Conservation (phyloP, 169 alveolate species). For the Besnoitia besnoiti region DNA sequence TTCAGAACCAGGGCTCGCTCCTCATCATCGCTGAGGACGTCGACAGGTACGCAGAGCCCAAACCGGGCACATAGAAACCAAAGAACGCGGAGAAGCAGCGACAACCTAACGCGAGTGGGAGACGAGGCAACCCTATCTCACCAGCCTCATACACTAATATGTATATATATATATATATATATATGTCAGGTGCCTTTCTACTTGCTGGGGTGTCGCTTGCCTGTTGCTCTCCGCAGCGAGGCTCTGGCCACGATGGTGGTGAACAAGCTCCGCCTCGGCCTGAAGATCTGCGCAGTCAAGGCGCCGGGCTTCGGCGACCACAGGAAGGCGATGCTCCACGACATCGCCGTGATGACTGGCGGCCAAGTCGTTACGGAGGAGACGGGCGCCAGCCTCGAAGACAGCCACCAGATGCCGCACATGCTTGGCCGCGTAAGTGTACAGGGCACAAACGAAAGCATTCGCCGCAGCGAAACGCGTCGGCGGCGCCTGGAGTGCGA, state of each 20-base stretch:
- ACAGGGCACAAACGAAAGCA: not conserved
- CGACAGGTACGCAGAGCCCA: slow-evolving; percentile 79
- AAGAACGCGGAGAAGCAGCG: too few species aligned
- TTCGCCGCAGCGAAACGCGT: too few species aligned
- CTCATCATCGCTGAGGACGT: slow-evolving; percentile 98
- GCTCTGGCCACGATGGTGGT: slow-evolving; percentile 98
- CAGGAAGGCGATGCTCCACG: slow-evolving; percentile 95
- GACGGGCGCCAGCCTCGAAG: slow-evolving; percentile 84
- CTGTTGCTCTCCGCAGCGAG: slow-evolving; percentile 83
- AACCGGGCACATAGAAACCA: too few species aligned
- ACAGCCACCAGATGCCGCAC: slow-evolving; percentile 56
- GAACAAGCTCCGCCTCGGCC: slow-evolving; percentile 97
- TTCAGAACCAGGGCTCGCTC: slow-evolving; percentile 92
- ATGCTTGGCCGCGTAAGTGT: slow-evolving; percentile 57
- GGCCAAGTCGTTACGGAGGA: slow-evolving; percentile 94
- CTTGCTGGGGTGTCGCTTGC: not conserved
- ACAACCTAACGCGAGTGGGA: too few species aligned
- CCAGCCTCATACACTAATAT: too few species aligned
- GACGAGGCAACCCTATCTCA: too few species aligned
- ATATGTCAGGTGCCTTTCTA: not conserved
- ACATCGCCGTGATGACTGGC: slow-evolving; percentile 96
- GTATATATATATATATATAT: not conserved
- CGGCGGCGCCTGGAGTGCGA: too few species aligned
- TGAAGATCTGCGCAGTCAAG: slow-evolving; percentile 94
- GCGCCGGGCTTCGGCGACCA: slow-evolving; percentile 95